phyloP scores from a whole-genome alignment of 2,329 filamentous ascomycete species.

The Alternaria sp. region DNA sequence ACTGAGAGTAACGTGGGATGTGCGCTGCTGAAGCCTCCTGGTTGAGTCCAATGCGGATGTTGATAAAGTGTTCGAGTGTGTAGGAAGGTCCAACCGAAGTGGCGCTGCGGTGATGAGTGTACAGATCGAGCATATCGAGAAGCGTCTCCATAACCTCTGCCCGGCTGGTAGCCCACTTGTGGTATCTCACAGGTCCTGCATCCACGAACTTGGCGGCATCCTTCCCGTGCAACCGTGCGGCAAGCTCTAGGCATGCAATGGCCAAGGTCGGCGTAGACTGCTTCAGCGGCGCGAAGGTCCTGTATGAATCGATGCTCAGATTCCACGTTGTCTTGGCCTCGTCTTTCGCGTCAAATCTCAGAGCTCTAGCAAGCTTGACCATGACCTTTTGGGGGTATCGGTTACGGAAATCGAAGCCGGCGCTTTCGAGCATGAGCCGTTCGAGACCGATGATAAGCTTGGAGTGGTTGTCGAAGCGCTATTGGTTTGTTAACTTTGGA shows the following conservation, averaged over 20 bases:
- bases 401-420: conserved; percentile 91
- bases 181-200: conserved; percentile 56
- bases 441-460: conserved; percentile 88
- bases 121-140: conserved; percentile 89
- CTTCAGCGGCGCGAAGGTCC: conserved; percentile 91
- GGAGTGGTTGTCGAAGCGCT: conserved; percentile 81
- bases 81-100: conserved; percentile 77
- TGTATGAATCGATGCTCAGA: conserved; percentile 87
- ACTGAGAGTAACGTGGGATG: conserved; percentile 66
- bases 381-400: conserved; percentile 86
- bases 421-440: conserved; percentile 88
- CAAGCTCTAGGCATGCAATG: conserved; percentile 80
- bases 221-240: conserved; percentile 69
- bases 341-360: conserved; percentile 59
- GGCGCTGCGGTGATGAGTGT: conserved; percentile 78
- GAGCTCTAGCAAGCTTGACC: conserved; percentile 74
- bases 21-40: conserved; percentile 72
- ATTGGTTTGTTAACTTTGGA: not conserved
- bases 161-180: conserved; percentile 52
- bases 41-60: conserved; percentile 86
- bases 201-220: conserved; percentile 57
- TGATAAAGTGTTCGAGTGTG: conserved; percentile 79
- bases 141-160: conserved; percentile 71
- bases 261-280: conserved; percentile 86
- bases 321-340: conserved; percentile 76